Evolutionary conservation across 208 protist genomes (phyloP).

Genomic region (Crithidia thermophila): DNA sequence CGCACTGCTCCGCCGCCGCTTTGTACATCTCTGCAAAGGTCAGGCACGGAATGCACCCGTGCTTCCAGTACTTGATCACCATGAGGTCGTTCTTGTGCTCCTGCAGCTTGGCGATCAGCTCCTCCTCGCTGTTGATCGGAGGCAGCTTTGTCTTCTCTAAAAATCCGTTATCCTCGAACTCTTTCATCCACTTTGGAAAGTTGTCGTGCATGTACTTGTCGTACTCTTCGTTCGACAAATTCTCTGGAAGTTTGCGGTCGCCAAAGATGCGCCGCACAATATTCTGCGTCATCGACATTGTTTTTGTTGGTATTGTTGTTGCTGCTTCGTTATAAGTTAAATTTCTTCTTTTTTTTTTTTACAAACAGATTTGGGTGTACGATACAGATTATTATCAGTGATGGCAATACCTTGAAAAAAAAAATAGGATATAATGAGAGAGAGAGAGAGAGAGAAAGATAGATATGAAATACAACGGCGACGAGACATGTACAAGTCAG

Average conservation of each 20-base stretch:
- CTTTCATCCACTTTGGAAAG: slow-evolving; percentile 86
- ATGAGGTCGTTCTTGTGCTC: slow-evolving; percentile 90
- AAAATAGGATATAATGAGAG: too few species aligned
- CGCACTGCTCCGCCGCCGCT: slow-evolving; percentile 59
- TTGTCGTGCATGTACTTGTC: slow-evolving; percentile 87
- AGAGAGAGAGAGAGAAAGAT: not conserved
- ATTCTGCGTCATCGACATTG: slow-evolving; percentile 78
- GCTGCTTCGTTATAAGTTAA: not conserved
- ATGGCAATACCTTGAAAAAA: too few species aligned
- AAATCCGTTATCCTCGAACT: slow-evolving; percentile 91
- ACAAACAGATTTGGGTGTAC: too few species aligned
- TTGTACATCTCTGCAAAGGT: slow-evolving; percentile 94
- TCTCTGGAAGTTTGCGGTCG: slow-evolving; percentile 74
- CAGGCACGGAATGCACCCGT: slow-evolving; percentile 91
- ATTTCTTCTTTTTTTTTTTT: slow-evolving; percentile 3
- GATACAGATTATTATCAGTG: too few species aligned
- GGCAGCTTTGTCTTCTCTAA: slow-evolving; percentile 88
- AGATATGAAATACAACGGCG: not conserved
- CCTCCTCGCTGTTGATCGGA: slow-evolving; percentile 82
- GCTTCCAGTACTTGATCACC: slow-evolving; percentile 94
- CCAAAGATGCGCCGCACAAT: slow-evolving; percentile 91
- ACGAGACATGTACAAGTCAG: not conserved
- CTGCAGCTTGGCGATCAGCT: slow-evolving; percentile 83
- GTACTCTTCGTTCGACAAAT: slow-evolving; percentile 76
- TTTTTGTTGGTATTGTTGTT: not conserved